These are phyloP conservation scores for Spergularia azorica DNA, from an alignment of 179 eudicot genomes.

Conservation along the genomic window DNA sequence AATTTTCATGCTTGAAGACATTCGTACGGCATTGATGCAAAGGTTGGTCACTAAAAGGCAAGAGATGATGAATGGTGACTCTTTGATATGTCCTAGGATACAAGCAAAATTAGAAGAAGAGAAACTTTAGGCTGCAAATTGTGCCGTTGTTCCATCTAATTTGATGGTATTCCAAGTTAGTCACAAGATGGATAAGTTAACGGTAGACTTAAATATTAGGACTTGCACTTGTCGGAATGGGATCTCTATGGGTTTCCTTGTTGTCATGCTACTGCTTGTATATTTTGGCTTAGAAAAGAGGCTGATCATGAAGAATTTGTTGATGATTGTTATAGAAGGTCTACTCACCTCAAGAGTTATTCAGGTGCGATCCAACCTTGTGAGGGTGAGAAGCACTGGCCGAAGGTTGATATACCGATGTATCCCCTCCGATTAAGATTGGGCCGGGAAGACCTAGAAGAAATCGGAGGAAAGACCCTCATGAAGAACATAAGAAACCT, in stretches of 20 bases:
- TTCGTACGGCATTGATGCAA: too few species aligned
- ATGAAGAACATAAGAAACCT: background rate
- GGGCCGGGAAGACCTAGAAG: background rate
- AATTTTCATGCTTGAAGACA: too few species aligned
- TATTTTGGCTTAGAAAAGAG: background rate
- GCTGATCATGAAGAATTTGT: background rate
- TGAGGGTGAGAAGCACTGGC: background rate
- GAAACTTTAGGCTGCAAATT: too few species aligned
- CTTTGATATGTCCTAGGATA: too few species aligned
- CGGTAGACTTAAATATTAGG: background rate
- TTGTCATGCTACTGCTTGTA: background rate
- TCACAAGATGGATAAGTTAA: too few species aligned
- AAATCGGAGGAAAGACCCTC: background rate
- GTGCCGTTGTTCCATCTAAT: too few species aligned
- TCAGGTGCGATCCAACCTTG: background rate
- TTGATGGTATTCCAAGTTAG: too few species aligned
- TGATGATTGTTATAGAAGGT: background rate
- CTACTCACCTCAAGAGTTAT: background rate
- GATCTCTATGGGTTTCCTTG: background rate
- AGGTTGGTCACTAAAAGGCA: too few species aligned
- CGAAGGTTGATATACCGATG: background rate
- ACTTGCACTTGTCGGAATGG: background rate
- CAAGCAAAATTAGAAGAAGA: too few species aligned
- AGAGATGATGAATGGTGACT: too few species aligned
- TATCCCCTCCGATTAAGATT: background rate